Base-by-base conservation (phyloP, 2,329 filamentous ascomycete genomes). In the Ampelomyces quisqualis region DNA sequence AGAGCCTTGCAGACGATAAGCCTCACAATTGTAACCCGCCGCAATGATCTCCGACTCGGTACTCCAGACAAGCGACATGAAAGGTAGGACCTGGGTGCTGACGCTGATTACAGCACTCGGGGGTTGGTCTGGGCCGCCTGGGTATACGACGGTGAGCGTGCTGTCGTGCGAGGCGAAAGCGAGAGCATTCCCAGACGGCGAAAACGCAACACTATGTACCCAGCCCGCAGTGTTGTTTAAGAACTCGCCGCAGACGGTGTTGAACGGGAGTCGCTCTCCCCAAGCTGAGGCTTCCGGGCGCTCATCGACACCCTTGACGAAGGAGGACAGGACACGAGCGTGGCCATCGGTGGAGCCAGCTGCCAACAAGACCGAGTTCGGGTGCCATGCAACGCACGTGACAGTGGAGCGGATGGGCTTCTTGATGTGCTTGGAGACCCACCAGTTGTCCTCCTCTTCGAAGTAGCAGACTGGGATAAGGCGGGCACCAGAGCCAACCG, bases 371-470 rank as follows among this genome's bases (percentile, higher is more conserved):
- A 98, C 93, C 7, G 88, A 94, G 77, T 98, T 98, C 23, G 93
- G 93, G 71, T 98, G 93, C 93, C 93, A 98, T 42, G 86, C 85
- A 30, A 98, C 82, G 11, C 87, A 90, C 40, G 93, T 97, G 60
- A 98, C 91, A 42, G 93, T 98, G 68, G 90, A 95, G 55, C 91
- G 87, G 61, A 98, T 95, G 14, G 93, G 93, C 80, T 97, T 98
- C 82, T 97, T 97, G 65, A 98, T 74, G 73, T 98, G 93, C 78
- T 98, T 98, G 24, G 90, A 96, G 28, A 98, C 91, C 93, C 93
- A 98, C 93, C 93, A 98, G 76, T 98, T 90, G 72, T 98, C 96
- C 72, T 98, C 93, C 69, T 95, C 88, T 67, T 98, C 93, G 60
- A 98, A 98, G 76, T 97, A 97, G 78, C 93, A 98, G 57, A 97